Percentiles rank a stretch among this genome's conserved stretches.
Evolutionary conservation across 148 eudicot genomes (phyloP).

Genomic region (Amaranthus cruentus): DNA sequence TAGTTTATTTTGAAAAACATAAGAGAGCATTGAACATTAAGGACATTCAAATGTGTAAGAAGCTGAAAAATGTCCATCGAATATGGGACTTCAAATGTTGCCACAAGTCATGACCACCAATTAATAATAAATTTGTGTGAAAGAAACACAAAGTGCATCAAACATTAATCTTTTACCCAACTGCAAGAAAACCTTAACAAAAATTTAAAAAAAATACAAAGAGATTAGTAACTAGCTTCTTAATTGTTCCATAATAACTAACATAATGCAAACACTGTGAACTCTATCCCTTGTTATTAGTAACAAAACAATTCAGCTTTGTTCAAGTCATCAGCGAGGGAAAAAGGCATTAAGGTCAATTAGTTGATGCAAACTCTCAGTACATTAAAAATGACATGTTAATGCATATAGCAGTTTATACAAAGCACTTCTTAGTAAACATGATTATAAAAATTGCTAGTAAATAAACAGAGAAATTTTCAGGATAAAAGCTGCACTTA

Average conservation of each 20-base stretch:
- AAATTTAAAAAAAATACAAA: background rate
- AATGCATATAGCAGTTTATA: background rate
- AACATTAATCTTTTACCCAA: background rate
- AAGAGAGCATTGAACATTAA: background rate
- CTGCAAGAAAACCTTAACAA: background rate
- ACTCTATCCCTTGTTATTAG: background rate
- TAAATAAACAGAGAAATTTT: background rate
- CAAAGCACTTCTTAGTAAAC: conserved; percentile 2
- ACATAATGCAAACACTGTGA: background rate
- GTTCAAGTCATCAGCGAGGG: background rate
- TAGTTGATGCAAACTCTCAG: background rate
- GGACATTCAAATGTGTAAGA: background rate
- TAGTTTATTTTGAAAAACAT: background rate
- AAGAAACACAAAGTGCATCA: background rate
- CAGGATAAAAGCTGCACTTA: background rate
- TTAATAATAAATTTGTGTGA: background rate
- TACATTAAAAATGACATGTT: background rate
- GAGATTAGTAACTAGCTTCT: background rate
- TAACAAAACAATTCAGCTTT: background rate
- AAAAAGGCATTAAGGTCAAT: background rate
- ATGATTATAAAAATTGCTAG: too few relatives aligned
- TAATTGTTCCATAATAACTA: background rate
- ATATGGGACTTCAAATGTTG: background rate
- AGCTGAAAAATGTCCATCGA: background rate
- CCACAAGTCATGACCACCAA: background rate